Conservation (phyloP, 257 asterid species). For the Penstemon newberryi region DNA sequence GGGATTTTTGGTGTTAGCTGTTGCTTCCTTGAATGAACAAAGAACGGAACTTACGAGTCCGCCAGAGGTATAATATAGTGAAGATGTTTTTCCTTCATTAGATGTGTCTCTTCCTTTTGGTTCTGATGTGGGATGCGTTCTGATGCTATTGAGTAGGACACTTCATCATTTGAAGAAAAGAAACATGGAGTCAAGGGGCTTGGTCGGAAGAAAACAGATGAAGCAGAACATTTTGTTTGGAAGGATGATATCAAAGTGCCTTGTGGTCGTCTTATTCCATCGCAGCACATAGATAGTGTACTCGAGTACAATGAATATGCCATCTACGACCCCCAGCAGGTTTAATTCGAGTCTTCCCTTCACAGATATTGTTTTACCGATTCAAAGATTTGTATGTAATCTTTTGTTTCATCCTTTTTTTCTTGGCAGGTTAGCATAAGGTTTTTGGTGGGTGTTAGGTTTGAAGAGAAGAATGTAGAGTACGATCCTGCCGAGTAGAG, state of each 20-base stretch:
- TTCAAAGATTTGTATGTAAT: no score
- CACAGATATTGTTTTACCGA: neutral
- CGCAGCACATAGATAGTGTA: conserved; percentile 58
- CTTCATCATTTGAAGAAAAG: conserved; percentile 55
- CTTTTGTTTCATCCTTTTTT: neutral
- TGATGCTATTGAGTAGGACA: conserved; percentile 35
- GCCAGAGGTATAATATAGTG: conserved; percentile 37
- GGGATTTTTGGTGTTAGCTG: conserved; percentile 78
- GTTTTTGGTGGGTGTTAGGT: conserved; percentile 77
- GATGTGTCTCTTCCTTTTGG: neutral
- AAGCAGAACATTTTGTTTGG: conserved; percentile 79
- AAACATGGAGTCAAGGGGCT: conserved; percentile 58
- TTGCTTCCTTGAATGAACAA: conserved; percentile 68
- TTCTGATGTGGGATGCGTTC: no score
- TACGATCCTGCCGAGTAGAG: conserved; percentile 41
- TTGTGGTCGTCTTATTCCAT: conserved; percentile 58
- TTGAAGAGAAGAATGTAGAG: conserved; percentile 65
- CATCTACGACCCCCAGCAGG: conserved; percentile 76
- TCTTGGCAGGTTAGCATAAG: conserved; percentile 57
- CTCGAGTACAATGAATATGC: conserved; percentile 87
- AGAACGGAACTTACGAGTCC: conserved; percentile 38
- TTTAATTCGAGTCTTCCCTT: neutral
- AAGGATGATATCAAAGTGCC: conserved; percentile 77
- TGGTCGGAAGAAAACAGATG: conserved; percentile 74
- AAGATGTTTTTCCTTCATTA: conserved; percentile 15